A percentile compares a stretch with the other conserved stretches of the same genome.
Evolutionary conservation across 805 yeast genomes (phyloP).

Genomic region (Kodamaea restingae): DNA sequence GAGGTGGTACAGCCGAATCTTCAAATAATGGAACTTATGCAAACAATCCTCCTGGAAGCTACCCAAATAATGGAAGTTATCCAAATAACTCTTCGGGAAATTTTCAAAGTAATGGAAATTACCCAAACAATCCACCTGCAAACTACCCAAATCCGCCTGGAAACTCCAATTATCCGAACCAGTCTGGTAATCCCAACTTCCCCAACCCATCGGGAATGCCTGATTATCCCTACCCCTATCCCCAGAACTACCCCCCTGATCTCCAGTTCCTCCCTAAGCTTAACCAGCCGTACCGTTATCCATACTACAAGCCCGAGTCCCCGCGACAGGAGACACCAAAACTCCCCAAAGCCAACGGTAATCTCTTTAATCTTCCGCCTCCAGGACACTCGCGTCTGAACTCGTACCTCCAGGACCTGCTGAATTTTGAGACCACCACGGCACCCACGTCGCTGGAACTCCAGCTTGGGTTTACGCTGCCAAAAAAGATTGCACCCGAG

Average conservation of each 20-base stretch:
- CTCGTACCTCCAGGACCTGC: slow-evolving; percentile 14
- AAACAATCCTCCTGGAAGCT: too few species aligned
- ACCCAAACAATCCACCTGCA: too few species aligned
- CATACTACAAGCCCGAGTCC: slow-evolving; percentile 14
- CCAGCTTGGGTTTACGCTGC: slow-evolving; percentile 37
- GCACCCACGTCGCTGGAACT: slow-evolving; percentile 29
- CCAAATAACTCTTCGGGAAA: too few species aligned
- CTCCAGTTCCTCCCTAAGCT: slow-evolving; percentile 11
- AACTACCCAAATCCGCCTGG: too few species aligned
- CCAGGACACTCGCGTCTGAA: slow-evolving; percentile 32
- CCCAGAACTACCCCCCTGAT: slow-evolving; percentile 8
- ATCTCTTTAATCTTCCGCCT: slow-evolving; percentile 31
- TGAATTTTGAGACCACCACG: slow-evolving; percentile 11
- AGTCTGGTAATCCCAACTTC: too few species aligned
- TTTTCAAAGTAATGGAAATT: too few species aligned
- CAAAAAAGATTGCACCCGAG: slow-evolving; percentile 40
- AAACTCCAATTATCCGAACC: too few species aligned
- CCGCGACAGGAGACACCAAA: slow-evolving; percentile 27
- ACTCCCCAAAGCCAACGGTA: slow-evolving; percentile 27
- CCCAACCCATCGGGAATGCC: too few species aligned
- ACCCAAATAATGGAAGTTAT: too few species aligned
- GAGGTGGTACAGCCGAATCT: slow-evolving; percentile 5
- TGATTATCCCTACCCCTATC: slow-evolving; percentile 14
- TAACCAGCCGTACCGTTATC: slow-evolving; percentile 1
- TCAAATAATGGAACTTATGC: too few species aligned